Evolutionary conservation across 2,329 filamentous ascomycete genomes (phyloP).

Genomic region (Aspergillus aculeatus): DNA sequence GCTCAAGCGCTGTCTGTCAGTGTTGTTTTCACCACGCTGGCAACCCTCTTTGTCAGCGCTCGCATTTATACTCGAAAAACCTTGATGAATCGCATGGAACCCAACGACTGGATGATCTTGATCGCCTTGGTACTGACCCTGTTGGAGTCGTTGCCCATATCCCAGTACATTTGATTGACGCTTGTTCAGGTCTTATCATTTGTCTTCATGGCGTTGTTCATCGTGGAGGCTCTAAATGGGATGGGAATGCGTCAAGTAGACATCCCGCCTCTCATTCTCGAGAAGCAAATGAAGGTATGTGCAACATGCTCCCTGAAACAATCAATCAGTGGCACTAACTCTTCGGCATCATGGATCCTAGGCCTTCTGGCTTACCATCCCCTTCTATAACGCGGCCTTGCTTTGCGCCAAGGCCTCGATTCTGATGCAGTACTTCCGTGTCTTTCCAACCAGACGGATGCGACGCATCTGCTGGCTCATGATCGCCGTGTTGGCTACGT

Average conservation of each 20-base stretch:
- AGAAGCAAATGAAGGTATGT: constrained; percentile 35
- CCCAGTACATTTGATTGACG: constrained; percentile 1
- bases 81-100: constrained; percentile 34
- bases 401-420: constrained; percentile 49
- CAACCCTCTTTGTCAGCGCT: constrained; percentile 29
- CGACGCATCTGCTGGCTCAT: constrained; percentile 40
- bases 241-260: constrained; percentile 37
- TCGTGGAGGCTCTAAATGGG: constrained; percentile 34
- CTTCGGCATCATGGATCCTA: constrained; percentile 7
- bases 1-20: constrained; percentile 29
- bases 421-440: constrained; percentile 50
- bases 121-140: constrained; percentile 30
- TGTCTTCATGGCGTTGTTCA: constrained; percentile 36
- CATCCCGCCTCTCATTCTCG: constrained; percentile 30
- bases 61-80: constrained; percentile 34
- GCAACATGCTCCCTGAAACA: neutral
- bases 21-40: constrained; percentile 33
- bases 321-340: neutral
- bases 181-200: constrained; percentile 30
- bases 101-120: constrained; percentile 40
- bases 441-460: constrained; percentile 41
- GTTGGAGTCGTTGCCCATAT: neutral
- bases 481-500: constrained; percentile 35
- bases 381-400: constrained; percentile 39
- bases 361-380: constrained; percentile 41